phyloP scores from a whole-genome alignment of 805 yeast genomes.

The Candida fluviatilis region DNA sequence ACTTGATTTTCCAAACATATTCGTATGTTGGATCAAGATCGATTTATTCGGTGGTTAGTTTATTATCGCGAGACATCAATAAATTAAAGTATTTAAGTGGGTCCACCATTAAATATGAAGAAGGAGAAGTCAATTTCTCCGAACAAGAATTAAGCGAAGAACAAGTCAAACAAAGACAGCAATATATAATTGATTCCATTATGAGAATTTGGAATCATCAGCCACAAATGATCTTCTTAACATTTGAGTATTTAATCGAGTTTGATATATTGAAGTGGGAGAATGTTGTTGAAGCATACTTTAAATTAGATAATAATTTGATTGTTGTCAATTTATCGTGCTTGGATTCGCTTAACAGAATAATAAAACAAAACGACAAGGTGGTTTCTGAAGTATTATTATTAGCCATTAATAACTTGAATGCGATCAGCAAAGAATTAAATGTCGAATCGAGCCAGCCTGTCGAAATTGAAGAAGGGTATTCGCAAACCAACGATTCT shows the following conservation, averaged over 20 bases:
- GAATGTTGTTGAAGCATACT: constrained; percentile 22
- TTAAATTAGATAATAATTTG: constrained; percentile 26
- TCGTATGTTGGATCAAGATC: constrained; percentile 88
- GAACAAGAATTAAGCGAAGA: constrained; percentile 19
- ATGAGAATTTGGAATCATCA: constrained; percentile 42
- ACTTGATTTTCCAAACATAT: constrained; percentile 63
- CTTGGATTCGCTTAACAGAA: constrained; percentile 39
- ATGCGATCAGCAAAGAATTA: constrained; percentile 16
- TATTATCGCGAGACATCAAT: constrained; percentile 35
- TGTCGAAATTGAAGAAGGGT: constrained; percentile 17
- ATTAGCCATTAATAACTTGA: constrained; percentile 28
- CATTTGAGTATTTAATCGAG: constrained; percentile 39
- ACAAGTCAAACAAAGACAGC: constrained; percentile 24
- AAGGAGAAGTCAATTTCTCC: constrained; percentile 30
- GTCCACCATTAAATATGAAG: constrained; percentile 18
- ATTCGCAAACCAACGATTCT: constrained; percentile 20
- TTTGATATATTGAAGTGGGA: constrained; percentile 29
- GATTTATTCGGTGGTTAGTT: constrained; percentile 47
- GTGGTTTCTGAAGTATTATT: constrained; percentile 14
- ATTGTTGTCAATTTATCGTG: constrained; percentile 39
- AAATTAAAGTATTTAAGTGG: constrained; percentile 38
- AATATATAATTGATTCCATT: constrained; percentile 35
- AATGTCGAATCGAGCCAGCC: constrained; percentile 12
- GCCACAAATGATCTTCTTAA: constrained; percentile 42
- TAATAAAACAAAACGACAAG: constrained; percentile 17